Evolutionary conservation across 805 yeast genomes (phyloP).

Genomic region (Candida orba): DNA sequence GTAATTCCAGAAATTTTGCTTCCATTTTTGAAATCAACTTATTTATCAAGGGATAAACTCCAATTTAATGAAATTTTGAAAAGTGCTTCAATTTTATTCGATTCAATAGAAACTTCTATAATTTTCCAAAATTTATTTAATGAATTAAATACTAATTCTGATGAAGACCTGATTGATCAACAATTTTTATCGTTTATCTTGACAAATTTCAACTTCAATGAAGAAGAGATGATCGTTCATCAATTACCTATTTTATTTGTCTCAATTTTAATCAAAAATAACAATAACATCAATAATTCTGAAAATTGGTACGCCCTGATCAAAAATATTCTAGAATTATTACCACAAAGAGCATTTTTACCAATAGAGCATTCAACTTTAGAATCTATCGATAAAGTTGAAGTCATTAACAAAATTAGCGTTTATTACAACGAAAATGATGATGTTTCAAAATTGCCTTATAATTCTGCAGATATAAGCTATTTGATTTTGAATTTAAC

Average conservation of each 20-base stretch:
- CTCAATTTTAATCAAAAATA: slow-evolving; percentile 30
- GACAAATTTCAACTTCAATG: slow-evolving; percentile 63
- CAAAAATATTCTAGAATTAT: slow-evolving; percentile 37
- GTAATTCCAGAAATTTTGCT: slow-evolving; percentile 64
- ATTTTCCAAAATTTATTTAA: slow-evolving; percentile 64
- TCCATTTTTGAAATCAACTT: slow-evolving; percentile 52
- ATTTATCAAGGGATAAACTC: slow-evolving; percentile 20
- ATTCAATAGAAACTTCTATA: slow-evolving; percentile 71
- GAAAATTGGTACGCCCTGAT: slow-evolving; percentile 34
- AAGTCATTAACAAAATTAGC: slow-evolving; percentile 24
- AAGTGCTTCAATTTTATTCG: slow-evolving; percentile 67
- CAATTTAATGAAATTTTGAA: slow-evolving; percentile 40
- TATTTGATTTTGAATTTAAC: slow-evolving; percentile 30
- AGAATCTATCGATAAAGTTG: slow-evolving; percentile 11
- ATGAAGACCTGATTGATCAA: slow-evolving; percentile 29
- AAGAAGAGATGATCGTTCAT: slow-evolving; percentile 74
- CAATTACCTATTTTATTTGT: slow-evolving; percentile 72
- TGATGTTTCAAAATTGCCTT: slow-evolving; percentile 30
- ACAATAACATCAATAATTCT: neutral
- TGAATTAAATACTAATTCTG: slow-evolving; percentile 28
- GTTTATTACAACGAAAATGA: slow-evolving; percentile 28
- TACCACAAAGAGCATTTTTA: slow-evolving; percentile 58
- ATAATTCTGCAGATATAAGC: slow-evolving; percentile 36
- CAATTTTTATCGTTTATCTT: slow-evolving; percentile 50
- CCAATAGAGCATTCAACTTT: slow-evolving; percentile 41